Conservation (phyloP, 202 grass and related monocot species). For the Schoenoplectus triqueter region DNA sequence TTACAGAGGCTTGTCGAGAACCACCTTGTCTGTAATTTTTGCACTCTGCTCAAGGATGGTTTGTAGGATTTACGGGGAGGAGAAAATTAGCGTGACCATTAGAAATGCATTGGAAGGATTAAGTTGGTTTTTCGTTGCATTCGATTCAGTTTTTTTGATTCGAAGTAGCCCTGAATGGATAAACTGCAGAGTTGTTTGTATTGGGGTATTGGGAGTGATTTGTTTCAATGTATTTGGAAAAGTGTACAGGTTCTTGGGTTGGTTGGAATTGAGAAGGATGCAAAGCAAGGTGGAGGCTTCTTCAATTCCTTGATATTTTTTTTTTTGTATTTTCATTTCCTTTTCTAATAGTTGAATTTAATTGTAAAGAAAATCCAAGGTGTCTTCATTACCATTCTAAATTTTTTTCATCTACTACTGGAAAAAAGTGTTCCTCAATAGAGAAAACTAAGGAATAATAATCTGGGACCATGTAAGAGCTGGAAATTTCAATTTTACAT, state of each 20-base stretch:
- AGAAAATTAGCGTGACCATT: slow-evolving; percentile 65
- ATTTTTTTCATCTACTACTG: slow-evolving; percentile 8
- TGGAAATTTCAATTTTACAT: slow-evolving; percentile 6
- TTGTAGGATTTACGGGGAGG: slow-evolving; percentile 83
- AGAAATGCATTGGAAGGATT: slow-evolving; percentile 64
- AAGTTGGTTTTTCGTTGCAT: slow-evolving; percentile 73
- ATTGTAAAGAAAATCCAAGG: slow-evolving; percentile 43
- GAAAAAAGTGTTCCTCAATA: neutral
- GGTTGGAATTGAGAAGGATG: slow-evolving; percentile 60
- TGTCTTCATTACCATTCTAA: slow-evolving; percentile 27
- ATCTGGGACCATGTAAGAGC: slow-evolving; percentile 10
- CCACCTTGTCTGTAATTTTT: slow-evolving; percentile 68
- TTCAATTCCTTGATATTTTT: slow-evolving; percentile 38
- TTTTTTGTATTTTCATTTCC: slow-evolving; percentile 15
- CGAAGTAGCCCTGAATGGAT: slow-evolving; percentile 48
- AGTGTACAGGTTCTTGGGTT: slow-evolving; percentile 74
- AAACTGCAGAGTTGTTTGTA: slow-evolving; percentile 51
- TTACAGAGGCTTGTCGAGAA: slow-evolving; percentile 83
- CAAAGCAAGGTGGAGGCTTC: slow-evolving; percentile 53
- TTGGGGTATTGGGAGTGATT: slow-evolving; percentile 59
- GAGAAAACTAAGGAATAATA: slow-evolving; percentile 21
- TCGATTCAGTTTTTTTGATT: slow-evolving; percentile 68
- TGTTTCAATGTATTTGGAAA: slow-evolving; percentile 77
- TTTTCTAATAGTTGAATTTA: slow-evolving; percentile 37
- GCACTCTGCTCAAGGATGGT: slow-evolving; percentile 85